Conservation (phyloP, 805 yeast genomes). For the Myxozyma nipponensis region DNA sequence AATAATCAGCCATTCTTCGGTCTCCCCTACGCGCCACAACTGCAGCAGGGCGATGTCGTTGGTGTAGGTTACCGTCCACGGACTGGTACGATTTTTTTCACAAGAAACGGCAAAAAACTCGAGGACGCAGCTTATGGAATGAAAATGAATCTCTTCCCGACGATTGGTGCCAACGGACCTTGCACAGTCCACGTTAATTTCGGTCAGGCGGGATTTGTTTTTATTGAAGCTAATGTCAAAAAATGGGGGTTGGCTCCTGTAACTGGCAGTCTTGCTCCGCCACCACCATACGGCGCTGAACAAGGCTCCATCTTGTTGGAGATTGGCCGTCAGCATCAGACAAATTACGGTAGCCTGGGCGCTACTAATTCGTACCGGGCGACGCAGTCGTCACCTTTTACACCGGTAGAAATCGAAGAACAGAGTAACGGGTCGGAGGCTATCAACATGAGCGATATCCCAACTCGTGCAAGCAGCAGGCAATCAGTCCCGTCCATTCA, state of each 20-base stretch:
- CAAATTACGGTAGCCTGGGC: constrained; percentile 9
- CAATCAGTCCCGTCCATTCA: no score
- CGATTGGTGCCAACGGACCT: constrained; percentile 77
- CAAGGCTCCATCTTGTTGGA: constrained; percentile 75
- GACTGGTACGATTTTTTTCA: constrained; percentile 84
- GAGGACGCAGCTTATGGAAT: constrained; percentile 75
- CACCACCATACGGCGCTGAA: constrained; percentile 85
- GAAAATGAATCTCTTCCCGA: constrained; percentile 75
- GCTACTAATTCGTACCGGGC: constrained; percentile 5
- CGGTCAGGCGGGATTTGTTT: constrained; percentile 87
- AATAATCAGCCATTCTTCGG: constrained; percentile 71
- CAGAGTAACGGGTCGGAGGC: constrained; percentile 8
- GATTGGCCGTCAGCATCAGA: constrained; percentile 20
- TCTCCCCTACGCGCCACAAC: constrained; percentile 52
- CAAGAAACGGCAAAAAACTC: constrained; percentile 88
- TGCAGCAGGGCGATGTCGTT: constrained; percentile 81
- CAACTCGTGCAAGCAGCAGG: not conserved
- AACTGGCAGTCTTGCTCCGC: constrained; percentile 84
- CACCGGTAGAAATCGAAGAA: constrained; percentile 15
- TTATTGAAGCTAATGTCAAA: constrained; percentile 86
- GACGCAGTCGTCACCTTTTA: constrained; percentile 17
- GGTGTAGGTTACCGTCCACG: constrained; percentile 86
- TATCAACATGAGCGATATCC: constrained; percentile 6
- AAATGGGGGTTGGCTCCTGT: constrained; percentile 95
- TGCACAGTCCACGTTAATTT: constrained; percentile 83